Percentiles rank a stretch among this genome's conserved stretches.
phyloP scores from a whole-genome alignment of 2,329 filamentous ascomycete genomes.

The Fusarium tjaetaba region DNA sequence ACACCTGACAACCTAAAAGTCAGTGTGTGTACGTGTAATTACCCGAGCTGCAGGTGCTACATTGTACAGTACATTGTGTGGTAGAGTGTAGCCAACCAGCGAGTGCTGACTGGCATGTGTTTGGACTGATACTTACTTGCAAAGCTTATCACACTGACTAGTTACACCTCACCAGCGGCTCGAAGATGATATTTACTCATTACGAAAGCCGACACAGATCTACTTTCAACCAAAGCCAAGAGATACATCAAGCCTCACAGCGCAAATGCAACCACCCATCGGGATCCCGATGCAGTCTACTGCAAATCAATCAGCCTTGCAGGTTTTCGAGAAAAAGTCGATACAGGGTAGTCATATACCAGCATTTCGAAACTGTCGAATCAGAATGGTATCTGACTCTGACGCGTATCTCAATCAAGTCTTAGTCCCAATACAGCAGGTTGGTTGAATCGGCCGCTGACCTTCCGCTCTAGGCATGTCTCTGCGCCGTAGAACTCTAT shows the following conservation, averaged over 20 bases:
- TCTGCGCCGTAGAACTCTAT: neutral
- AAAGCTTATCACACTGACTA: neutral
- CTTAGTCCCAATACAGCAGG: slow-evolving; percentile 13
- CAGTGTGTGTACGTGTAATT: neutral
- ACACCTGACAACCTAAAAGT: neutral
- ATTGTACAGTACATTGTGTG: neutral
- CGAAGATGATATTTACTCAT: no score
- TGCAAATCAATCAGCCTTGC: neutral
- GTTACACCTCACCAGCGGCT: neutral
- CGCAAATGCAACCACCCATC: neutral
- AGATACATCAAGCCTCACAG: neutral
- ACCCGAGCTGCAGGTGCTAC: neutral
- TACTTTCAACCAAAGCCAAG: neutral
- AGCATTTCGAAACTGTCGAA: neutral
- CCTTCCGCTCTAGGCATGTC: slow-evolving; percentile 16
- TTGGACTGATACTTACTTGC: neutral
- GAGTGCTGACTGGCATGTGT: neutral
- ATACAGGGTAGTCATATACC: neutral
- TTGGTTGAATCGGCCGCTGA: neutral
- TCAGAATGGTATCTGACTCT: neutral
- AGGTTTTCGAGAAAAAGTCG: neutral
- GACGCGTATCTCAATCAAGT: neutral
- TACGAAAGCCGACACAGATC: neutral
- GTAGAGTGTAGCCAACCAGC: neutral
- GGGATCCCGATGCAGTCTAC: neutral